Conservation (phyloP, 768 basidiomycete genomes). For the Serendipita indica region DNA sequence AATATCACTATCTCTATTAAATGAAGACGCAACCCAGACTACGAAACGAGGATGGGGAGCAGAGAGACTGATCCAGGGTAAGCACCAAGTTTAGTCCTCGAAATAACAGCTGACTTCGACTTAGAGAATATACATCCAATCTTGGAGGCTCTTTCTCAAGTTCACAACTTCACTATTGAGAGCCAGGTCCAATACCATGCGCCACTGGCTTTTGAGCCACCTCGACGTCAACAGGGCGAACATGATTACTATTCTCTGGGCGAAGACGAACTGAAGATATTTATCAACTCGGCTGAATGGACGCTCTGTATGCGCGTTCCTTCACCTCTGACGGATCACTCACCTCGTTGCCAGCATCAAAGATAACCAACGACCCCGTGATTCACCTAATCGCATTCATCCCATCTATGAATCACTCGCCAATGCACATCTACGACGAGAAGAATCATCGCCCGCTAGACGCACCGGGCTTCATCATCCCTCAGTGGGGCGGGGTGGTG, state of each 20-base stretch:
- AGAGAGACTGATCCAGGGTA: slow-evolving; percentile 44
- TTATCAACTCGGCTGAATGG: slow-evolving; percentile 95
- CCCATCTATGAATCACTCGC: slow-evolving; percentile 52
- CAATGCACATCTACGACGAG: slow-evolving; percentile 46
- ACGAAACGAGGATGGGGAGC: slow-evolving; percentile 60
- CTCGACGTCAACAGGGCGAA: slow-evolving; percentile 22
- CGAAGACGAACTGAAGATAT: slow-evolving; percentile 76
- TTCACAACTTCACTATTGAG: slow-evolving; percentile 89
- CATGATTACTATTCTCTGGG: slow-evolving; percentile 39
- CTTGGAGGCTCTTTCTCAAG: slow-evolving; percentile 36
- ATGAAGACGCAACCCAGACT: slow-evolving; percentile 70
- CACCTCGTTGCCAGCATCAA: slow-evolving; percentile 48
- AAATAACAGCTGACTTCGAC: neutral
- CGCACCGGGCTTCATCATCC: slow-evolving; percentile 67
- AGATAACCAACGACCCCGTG: slow-evolving; percentile 85
- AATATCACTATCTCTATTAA: slow-evolving; percentile 82
- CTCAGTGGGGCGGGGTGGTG: slow-evolving; percentile 87
- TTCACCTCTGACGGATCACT: neutral
- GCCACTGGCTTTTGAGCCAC: slow-evolving; percentile 68
- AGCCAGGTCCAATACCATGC: slow-evolving; percentile 90
- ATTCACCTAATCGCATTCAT: slow-evolving; percentile 85
- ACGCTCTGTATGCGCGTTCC: slow-evolving; percentile 48
- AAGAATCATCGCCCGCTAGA: slow-evolving; percentile 37
- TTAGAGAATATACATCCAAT: slow-evolving; percentile 38
- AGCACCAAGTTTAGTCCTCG: slow-evolving; percentile 20